These are phyloP conservation scores for Epichloe baconii DNA, from an alignment of 2,329 filamentous ascomycete genomes.

Conservation along the genomic window DNA sequence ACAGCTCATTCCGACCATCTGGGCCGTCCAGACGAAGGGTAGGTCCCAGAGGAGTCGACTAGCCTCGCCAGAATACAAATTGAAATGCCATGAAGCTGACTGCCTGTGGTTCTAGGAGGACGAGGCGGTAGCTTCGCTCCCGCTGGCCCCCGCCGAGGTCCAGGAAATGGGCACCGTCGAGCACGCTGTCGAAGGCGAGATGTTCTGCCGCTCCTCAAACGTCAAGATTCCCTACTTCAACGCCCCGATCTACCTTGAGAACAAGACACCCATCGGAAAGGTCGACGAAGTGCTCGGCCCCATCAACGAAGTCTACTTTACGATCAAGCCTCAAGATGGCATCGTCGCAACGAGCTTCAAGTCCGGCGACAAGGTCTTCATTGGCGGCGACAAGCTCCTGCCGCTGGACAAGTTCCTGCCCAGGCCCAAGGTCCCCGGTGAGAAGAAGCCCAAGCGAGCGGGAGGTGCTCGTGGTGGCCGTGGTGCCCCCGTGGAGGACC, in stretches of 20 bases:
- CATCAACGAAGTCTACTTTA: conserved; percentile 97
- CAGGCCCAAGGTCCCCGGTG: conserved; percentile 69
- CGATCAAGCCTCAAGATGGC: conserved; percentile 91
- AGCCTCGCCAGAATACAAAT: neutral
- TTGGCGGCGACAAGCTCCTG: conserved; percentile 84
- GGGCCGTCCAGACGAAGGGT: too few species aligned
- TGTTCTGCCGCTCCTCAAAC: conserved; percentile 93
- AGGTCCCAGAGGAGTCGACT: too few species aligned
- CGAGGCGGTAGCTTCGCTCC: conserved; percentile 11
- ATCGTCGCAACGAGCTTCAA: conserved; percentile 95
- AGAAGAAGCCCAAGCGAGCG: conserved; percentile 49
- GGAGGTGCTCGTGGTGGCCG: conserved; percentile 27
- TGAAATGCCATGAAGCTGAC: too few species aligned
- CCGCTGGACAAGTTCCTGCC: conserved; percentile 94
- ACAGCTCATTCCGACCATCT: too few species aligned
- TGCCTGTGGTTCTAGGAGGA: conserved; percentile 5
- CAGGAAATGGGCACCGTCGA: conserved; percentile 83
- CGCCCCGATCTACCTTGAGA: conserved; percentile 96
- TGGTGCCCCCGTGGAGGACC: conserved; percentile 12
- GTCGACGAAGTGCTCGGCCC: conserved; percentile 96
- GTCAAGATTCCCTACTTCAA: conserved; percentile 98
- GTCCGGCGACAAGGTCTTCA: conserved; percentile 93
- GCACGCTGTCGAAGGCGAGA: conserved; percentile 92
- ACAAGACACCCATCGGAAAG: conserved; percentile 93
- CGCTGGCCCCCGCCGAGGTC: conserved; percentile 10